Evolutionary conservation across 2,329 filamentous ascomycete genomes (phyloP).

Genomic region (Neonectria faginata): DNA sequence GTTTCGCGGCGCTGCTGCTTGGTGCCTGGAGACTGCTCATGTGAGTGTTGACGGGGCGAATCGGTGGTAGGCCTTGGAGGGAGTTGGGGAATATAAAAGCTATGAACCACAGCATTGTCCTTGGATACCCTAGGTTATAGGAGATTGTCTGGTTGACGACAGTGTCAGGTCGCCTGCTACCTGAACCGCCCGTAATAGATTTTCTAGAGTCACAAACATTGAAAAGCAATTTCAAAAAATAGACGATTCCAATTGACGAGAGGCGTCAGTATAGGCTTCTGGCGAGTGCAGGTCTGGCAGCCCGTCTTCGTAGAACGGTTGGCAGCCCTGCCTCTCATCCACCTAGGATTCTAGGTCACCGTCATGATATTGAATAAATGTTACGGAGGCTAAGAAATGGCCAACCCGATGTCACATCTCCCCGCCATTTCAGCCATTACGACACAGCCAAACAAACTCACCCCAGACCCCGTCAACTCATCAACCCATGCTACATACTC

Average conservation of each 20-base stretch:
- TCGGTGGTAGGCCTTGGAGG: background rate
- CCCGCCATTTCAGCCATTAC: no score
- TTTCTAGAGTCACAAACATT: constrained; percentile 35
- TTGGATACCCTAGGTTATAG: constrained; percentile 8
- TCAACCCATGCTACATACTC: background rate
- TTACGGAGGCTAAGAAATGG: no score
- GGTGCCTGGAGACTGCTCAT: constrained; percentile 79
- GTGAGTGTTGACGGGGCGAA: constrained; percentile 51
- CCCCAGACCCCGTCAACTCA: background rate
- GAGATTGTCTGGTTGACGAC: constrained; percentile 18
- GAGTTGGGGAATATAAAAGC: background rate
- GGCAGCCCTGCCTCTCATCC: no score
- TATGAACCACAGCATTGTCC: background rate
- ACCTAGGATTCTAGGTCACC: no score
- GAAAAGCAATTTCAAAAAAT: constrained; percentile 14
- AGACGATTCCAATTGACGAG: background rate
- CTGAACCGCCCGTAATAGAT: constrained; percentile 37
- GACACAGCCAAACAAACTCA: no score
- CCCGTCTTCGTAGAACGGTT: background rate
- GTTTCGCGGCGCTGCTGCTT: constrained; percentile 74
- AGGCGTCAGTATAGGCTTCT: background rate
- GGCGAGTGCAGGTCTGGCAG: no score
- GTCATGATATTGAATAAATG: background rate
- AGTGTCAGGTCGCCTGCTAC: constrained; percentile 35
- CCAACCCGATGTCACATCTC: no score